Evolutionary conservation across 495 filamentous ascomycete species (phyloP).

Genomic region (Neurospora hispaniola): DNA sequence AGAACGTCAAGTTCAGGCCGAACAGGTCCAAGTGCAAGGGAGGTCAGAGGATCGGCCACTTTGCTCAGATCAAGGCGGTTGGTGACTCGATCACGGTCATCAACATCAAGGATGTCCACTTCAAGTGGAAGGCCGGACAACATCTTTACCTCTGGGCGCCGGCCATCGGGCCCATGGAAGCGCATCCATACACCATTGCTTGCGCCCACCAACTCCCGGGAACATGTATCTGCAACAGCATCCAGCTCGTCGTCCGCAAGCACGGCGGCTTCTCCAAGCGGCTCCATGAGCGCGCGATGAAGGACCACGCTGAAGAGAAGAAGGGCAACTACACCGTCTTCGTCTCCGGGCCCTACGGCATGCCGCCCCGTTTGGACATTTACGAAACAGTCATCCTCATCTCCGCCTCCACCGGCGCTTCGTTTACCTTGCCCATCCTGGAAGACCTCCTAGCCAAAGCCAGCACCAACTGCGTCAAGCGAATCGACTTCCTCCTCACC

Average conservation of each 20-base stretch:
- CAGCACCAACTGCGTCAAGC: constrained; percentile 45
- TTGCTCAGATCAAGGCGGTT: constrained; percentile 53
- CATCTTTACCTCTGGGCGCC: constrained; percentile 70
- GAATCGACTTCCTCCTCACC: constrained; percentile 62
- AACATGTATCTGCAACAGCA: constrained; percentile 43
- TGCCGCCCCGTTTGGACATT: constrained; percentile 43
- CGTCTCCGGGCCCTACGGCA: constrained; percentile 48
- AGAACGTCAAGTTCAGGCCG: constrained; percentile 46
- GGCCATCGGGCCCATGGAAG: constrained; percentile 54
- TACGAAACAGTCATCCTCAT: constrained; percentile 50
- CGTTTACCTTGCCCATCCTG: constrained; percentile 45
- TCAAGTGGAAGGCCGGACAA: constrained; percentile 67
- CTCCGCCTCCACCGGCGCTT: constrained; percentile 47
- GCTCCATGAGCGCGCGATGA: constrained; percentile 53
- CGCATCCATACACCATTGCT: constrained; percentile 76
- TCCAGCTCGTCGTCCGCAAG: constrained; percentile 64
- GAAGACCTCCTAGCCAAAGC: constrained; percentile 39
- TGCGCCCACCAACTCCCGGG: constrained; percentile 32
- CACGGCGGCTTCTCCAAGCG: constrained; percentile 60
- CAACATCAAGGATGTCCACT: constrained; percentile 55
- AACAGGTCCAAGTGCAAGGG: constrained; percentile 30
- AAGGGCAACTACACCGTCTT: constrained; percentile 35
- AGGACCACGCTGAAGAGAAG: constrained; percentile 24
- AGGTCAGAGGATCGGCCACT: constrained; percentile 36
- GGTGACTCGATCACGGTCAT: constrained; percentile 55